Conservation (phyloP, 805 yeast genomes). For the Candida krabiensis region DNA sequence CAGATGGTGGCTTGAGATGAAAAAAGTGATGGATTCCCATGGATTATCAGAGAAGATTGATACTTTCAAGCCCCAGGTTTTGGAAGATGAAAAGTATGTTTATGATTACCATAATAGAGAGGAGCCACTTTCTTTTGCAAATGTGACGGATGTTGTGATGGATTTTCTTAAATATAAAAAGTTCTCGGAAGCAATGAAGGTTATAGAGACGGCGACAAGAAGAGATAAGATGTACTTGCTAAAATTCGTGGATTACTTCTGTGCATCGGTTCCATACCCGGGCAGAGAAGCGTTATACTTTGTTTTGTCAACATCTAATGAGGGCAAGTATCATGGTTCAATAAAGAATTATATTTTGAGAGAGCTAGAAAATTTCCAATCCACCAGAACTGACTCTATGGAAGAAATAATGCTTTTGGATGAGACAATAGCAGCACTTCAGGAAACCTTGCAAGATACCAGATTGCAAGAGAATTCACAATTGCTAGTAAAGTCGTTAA, state of each 20-base stretch:
- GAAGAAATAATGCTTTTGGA: conserved; percentile 26
- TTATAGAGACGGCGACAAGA: conserved; percentile 20
- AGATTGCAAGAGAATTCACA: conserved; percentile 7
- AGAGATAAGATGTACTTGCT: conserved; percentile 24
- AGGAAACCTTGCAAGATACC: conserved; percentile 1
- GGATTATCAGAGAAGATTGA: conserved; percentile 22
- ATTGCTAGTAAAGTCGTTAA: conserved; percentile 9
- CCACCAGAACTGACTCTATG: conserved; percentile 11
- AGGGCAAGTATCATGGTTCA: conserved; percentile 13
- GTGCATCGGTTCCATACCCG: conserved; percentile 18
- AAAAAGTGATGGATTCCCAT: conserved; percentile 25
- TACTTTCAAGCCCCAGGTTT: conserved; percentile 21
- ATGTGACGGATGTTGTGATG: conserved; percentile 26
- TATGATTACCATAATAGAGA: conserved; percentile 29
- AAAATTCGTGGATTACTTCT: conserved; percentile 19
- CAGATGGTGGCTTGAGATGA: conserved; percentile 34
- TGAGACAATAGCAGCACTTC: conserved; percentile 12
- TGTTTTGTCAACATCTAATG: conserved; percentile 9
- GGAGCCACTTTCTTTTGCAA: conserved; percentile 27
- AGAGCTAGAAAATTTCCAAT: conserved; percentile 14
- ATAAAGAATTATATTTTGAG: conserved; percentile 17
- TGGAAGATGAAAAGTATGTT: conserved; percentile 22
- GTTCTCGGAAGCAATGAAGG: conserved; percentile 22
- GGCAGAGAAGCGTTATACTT: conserved; percentile 25
- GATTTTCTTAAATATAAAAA: conserved; percentile 19